Base-by-base conservation (phyloP, 2,329 filamentous ascomycete species). In the Pestalotiopsis sp. region DNA sequence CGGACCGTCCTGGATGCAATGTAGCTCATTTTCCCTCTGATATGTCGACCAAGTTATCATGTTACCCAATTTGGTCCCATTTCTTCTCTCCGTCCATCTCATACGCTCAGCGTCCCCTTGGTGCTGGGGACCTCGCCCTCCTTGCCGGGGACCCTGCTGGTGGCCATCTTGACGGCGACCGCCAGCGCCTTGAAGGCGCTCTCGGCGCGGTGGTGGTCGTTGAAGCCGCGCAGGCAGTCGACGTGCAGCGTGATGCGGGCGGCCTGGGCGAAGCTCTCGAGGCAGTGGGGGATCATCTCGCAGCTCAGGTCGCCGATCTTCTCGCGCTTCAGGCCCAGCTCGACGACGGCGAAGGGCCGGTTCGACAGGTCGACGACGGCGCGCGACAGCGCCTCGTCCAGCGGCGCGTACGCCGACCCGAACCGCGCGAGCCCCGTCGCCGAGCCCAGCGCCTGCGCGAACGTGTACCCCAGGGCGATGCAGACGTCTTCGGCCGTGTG, bases 401-500 rank as follows among this genome's bases (percentile, higher is more conserved):
- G 92, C 2, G 96, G 96, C 4, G 92, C 93, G 81, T 98, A 97
- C 70, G 94, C 96, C 75, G 90, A 92, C 40, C 95, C 96, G 83
- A 98, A 99, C 62, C 96, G 91, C 68, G 93, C 92, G 63, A 98
- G 90, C 20, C 95, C 96, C 36, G 91, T 87, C 9, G 92, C 92
- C 11, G 89, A 89, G 71, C 92, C 91, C 57, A 99, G 89, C 17
- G 95, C 93, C 63, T 86, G 81, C 76, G 92, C 92, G 83, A 98
- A 98, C 68, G 94, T 94, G 74, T 87, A 86, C 63, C 96, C 96
- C 25, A 99, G 90, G 14, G 95, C 94, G 73, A 99, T 92, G 83
- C 93, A 98, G 69, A 93, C 92, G 80, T 99, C 96, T 85, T 99
- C 96, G 72, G 95, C 92, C 9, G 95, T 98, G 88, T 99, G 96